Evolutionary conservation across 2,329 filamentous ascomycete species (phyloP).

Genomic region (Sclerotinia nivalis): DNA sequence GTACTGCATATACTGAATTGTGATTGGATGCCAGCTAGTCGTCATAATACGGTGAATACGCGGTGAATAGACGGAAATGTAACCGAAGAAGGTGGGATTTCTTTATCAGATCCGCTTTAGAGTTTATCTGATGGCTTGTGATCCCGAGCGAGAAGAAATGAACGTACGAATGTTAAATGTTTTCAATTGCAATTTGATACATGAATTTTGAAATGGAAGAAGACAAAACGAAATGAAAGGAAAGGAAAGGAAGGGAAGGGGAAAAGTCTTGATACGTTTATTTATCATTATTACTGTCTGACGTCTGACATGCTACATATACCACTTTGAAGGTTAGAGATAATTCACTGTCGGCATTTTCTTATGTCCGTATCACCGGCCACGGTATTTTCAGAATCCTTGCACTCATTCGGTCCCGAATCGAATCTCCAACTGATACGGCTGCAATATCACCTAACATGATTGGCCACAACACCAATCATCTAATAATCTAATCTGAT

Average conservation of each 20-base stretch:
- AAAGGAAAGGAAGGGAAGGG: too few relatives aligned
- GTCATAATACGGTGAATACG: not conserved
- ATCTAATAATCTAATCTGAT: not conserved
- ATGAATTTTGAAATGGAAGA: not conserved
- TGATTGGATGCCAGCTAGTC: conserved; percentile 1
- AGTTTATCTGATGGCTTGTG: conserved; percentile 10
- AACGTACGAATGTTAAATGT: not conserved
- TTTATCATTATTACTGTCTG: not conserved
- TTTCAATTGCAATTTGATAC: not conserved
- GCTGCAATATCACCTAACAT: not conserved
- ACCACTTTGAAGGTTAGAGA: not conserved
- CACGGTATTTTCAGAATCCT: not conserved
- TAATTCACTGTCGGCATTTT: not conserved
- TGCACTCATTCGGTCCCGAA: conserved; percentile 5
- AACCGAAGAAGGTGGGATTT: not conserved
- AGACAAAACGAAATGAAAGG: not conserved
- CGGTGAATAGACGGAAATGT: not conserved
- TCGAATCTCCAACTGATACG: not conserved
- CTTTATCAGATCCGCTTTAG: conserved; percentile 11
- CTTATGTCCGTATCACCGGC: not conserved
- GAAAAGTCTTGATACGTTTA: not conserved
- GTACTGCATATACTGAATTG: not conserved
- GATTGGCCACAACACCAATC: not conserved
- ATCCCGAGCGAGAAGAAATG: not conserved
- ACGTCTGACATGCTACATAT: not conserved